Conservation (phyloP, 441 rosid species). For the Pelargonium citronellum region DNA sequence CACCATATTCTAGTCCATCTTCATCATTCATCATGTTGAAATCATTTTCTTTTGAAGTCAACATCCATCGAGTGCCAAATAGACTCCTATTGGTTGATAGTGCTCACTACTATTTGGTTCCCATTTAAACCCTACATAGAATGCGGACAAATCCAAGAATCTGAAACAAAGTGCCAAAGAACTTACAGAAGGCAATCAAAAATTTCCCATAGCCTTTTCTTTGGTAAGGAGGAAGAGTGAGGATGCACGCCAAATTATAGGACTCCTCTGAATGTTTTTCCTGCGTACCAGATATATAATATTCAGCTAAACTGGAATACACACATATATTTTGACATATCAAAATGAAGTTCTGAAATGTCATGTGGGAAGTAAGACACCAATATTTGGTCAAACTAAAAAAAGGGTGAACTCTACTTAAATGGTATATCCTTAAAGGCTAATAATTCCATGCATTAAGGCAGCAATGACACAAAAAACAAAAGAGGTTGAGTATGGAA, state of each 20-base stretch:
- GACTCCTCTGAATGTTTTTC: constrained; percentile 98
- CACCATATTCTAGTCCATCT: not conserved
- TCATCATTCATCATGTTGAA: not conserved
- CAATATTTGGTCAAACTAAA: not conserved
- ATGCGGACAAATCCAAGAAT: not conserved
- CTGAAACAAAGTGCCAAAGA: constrained; percentile 1
- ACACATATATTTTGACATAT: not conserved
- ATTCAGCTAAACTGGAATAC: not conserved
- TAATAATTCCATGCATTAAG: too few species aligned
- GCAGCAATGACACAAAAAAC: too few species aligned
- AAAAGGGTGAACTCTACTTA: too few species aligned
- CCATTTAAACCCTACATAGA: not conserved
- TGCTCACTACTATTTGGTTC: not conserved
- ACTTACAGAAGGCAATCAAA: constrained; percentile 95
- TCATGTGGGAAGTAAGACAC: constrained; percentile 6
- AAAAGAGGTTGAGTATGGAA: too few species aligned
- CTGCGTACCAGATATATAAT: constrained; percentile 36
- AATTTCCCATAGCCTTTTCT: constrained; percentile 99
- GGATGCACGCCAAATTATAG: constrained; percentile 95
- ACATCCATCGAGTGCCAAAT: not conserved
- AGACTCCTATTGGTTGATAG: not conserved
- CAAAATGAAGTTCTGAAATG: not conserved
- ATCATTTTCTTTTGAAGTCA: not conserved
- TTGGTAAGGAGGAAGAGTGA: constrained; percentile 97
- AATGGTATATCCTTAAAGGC: too few species aligned